Evolutionary conservation across 129 eudicot species (phyloP).

Genomic region (Ambrosia artemisiifolia): DNA sequence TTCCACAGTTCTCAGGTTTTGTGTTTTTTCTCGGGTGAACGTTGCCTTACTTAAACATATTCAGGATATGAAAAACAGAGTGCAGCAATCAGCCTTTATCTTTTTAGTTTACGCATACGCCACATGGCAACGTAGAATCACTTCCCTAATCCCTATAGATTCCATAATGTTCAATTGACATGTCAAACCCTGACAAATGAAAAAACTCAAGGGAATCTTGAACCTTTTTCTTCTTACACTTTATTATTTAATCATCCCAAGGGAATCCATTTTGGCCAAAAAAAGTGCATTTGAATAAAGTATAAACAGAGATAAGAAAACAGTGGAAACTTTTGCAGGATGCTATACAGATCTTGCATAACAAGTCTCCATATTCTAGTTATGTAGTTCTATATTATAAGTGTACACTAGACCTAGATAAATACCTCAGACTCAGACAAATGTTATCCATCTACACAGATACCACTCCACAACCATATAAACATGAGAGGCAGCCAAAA

Average conservation of each 20-base stretch:
- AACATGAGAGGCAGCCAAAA: background rate
- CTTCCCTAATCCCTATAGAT: background rate
- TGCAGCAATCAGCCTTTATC: background rate
- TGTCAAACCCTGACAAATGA: background rate
- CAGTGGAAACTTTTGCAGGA: background rate
- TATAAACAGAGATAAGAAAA: background rate
- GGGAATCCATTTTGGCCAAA: background rate
- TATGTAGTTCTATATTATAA: background rate
- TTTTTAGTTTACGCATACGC: background rate
- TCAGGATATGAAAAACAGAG: background rate
- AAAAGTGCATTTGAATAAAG: background rate
- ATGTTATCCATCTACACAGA: background rate
- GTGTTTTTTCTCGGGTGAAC: background rate
- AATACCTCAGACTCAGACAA: background rate
- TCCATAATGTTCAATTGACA: constrained; percentile 4
- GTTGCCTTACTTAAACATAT: background rate
- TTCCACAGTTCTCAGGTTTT: background rate
- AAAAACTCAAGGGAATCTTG: background rate
- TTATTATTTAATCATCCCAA: background rate
- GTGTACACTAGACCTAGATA: background rate
- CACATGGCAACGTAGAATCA: background rate
- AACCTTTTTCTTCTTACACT: background rate
- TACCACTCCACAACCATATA: background rate
- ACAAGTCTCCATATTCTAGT: background rate
- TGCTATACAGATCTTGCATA: background rate